Evolutionary conservation across 257 asterid genomes (phyloP), one percentile per base, ranked within the genome.

Genomic region (Sherardia arvensis): DNA sequence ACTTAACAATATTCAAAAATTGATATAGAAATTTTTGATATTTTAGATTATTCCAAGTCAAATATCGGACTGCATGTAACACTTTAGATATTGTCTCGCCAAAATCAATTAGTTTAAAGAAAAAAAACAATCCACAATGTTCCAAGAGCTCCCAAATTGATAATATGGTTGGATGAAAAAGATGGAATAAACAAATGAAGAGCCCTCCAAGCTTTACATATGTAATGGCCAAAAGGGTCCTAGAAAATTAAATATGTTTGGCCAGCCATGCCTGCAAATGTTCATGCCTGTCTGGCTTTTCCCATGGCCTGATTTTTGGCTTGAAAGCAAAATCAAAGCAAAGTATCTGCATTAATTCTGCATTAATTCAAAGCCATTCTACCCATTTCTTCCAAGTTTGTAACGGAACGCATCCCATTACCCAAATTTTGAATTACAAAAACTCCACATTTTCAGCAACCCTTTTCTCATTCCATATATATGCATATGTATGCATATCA

Each of bases 391-490:
- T 61, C 59, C 20, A 27, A 32, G 28, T 59, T 59, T n/a, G 20
- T 59, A 59, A 36, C 58, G 21, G 61, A 62, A 54, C 40, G 64
- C 40, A 54, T 47, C 64, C 51, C 48, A 59, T 68, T 59, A 3
- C 23, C 59, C 53, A 43, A 69, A 71, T 61, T 49, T 87, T 79
- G 87, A 87, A 85, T 77, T 74, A 66, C 86, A 70, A 81, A 38
- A 76, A 71, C 73, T 71, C 69, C 81, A 65, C 66, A n/a, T 67
- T 67, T 69, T 64, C 64, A 9, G 47, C 53, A 67, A 62, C 65
- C 61, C 33, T 20, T 48, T 48, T 58, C 56, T 23, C 61, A 20
- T 55, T 17, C 54, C 30, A 47, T 65, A 62, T 60, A 38, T 15
- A 20, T 38, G 67, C 38, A 23, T 38, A 38, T 61, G 15, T n/a